Evolutionary conservation across 805 yeast species (phyloP), one percentile per base, ranked within the genome.

Genomic region (Teunomyces panamensis): DNA sequence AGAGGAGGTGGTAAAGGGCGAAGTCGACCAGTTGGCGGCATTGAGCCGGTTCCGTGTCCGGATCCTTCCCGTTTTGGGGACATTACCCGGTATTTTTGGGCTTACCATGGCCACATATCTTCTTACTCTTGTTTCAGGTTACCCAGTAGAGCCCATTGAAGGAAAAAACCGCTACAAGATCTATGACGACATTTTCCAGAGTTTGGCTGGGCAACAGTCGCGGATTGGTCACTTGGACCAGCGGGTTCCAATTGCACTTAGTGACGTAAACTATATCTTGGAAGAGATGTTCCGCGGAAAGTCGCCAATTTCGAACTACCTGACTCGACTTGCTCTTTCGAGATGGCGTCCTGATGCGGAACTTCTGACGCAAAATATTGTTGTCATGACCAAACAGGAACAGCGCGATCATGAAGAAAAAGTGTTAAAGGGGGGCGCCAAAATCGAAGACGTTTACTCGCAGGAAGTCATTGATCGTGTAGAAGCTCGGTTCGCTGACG

Each of bases 11-110:
- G 83, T 80, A 46, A 82, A 84, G 64, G 97, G 97, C 24, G 75
- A 83, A 49, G 96, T 92, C 32, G 94, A 83, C 54, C 94, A 95
- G 64, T 73, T 94, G 39, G 82, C 95, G 50, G 95, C 96, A 1
- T 68, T 94, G 54, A 84, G 81, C 57, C 90, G 89, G 68, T 94
- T 94, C 73, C 78, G 99, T 56, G 97, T 91, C 9, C 77, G 99
- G 57, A 92, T 94, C 42, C 75, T 94, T 48, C 99, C 99, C 0
- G 99, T 94, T 0, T 70, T 94, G 53, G 98, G 99, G 3, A 89
- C 99, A 0, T 83, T 94, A 85, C 99, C 99, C 1, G 97, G 94
- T 8, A 85, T 92, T 68, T 94, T 94, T 71, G 99, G 98, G 1
- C 75, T 94, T 42, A 81, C 96, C 0, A 79, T 92, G 48, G 95